These are phyloP conservation scores for Pezicula radicicola DNA, from an alignment of 2,329 filamentous ascomycete species.

Conservation along the genomic window DNA sequence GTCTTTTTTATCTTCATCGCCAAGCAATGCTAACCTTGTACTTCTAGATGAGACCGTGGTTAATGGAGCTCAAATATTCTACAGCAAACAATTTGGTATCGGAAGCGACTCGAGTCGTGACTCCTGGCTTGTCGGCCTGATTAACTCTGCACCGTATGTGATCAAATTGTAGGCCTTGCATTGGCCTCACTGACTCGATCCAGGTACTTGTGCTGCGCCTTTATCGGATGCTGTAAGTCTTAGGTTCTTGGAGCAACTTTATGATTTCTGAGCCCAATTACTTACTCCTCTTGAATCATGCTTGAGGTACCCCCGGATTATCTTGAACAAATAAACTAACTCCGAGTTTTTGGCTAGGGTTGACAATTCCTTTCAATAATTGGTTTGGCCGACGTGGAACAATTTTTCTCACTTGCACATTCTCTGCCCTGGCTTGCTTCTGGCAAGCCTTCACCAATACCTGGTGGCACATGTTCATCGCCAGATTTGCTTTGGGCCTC, in stretches of 20 bases:
- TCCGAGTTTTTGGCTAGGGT: conserved; percentile 27
- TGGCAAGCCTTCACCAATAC: conserved; percentile 49
- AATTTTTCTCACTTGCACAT: conserved; percentile 64
- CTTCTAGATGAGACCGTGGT: conserved; percentile 63
- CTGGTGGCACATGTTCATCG: conserved; percentile 70
- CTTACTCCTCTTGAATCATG: too few species aligned
- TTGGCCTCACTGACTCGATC: too few species aligned
- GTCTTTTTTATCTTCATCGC: conserved; percentile 13
- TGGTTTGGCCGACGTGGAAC: conserved; percentile 68
- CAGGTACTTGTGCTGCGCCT: conserved; percentile 54
- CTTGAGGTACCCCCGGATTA: too few species aligned
- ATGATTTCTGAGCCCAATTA: too few species aligned
- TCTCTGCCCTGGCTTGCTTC: conserved; percentile 55
- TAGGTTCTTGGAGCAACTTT: too few species aligned
- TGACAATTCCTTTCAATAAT: conserved; percentile 70
- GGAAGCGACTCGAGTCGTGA: conserved; percentile 41
- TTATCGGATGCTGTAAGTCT: conserved; percentile 60
- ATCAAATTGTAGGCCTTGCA: too few species aligned
- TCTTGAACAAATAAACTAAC: too few species aligned
- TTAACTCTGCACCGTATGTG: conserved; percentile 56
- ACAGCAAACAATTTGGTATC: conserved; percentile 59
- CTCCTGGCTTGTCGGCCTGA: conserved; percentile 58
- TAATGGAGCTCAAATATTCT: conserved; percentile 67
- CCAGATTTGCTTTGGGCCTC: conserved; percentile 66
- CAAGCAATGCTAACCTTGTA: conserved; percentile 14